Evolutionary conservation across 345 rosid genomes (phyloP).

Genomic region (Ceriops decandra): DNA sequence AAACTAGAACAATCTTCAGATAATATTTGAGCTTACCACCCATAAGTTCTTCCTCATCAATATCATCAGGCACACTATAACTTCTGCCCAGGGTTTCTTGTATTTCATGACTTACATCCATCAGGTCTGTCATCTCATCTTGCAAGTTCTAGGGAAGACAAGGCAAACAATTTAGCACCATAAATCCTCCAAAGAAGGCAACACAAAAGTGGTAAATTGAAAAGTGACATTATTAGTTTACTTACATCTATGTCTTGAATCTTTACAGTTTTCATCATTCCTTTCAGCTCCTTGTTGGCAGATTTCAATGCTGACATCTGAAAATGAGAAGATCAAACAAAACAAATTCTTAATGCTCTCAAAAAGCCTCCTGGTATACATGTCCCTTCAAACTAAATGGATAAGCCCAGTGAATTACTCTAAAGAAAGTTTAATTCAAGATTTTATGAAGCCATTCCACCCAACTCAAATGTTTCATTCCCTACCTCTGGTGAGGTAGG

Average conservation of each 20-base stretch:
- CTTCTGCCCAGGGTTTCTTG: slow-evolving; percentile 96
- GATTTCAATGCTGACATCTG: slow-evolving; percentile 91
- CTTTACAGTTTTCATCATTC: slow-evolving; percentile 99
- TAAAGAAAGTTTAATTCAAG: slow-evolving; percentile 6
- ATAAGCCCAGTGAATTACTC: background rate
- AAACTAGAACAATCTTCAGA: background rate
- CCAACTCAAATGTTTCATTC: slow-evolving; percentile 23
- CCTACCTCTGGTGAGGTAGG: slow-evolving; percentile 53
- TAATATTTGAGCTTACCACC: slow-evolving; percentile 56
- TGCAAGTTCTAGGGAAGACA: slow-evolving; percentile 66
- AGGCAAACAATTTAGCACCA: slow-evolving; percentile 2
- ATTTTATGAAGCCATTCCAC: slow-evolving; percentile 17
- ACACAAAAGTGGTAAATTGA: background rate
- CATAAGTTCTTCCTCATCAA: slow-evolving; percentile 97
- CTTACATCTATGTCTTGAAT: slow-evolving; percentile 90
- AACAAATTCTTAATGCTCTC: background rate
- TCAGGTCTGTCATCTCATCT: slow-evolving; percentile 99
- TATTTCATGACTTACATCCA: slow-evolving; percentile 94
- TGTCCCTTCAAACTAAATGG: background rate
- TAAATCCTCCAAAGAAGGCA: slow-evolving; percentile 8
- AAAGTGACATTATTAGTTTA: slow-evolving; percentile 12
- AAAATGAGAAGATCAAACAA: slow-evolving; percentile 17
- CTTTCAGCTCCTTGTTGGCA: slow-evolving; percentile 97
- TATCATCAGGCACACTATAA: slow-evolving; percentile 91
- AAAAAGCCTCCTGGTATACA: slow-evolving; percentile 8